Evolutionary conservation across 1,284 basidiomycete species (phyloP), one percentile per base, ranked within the genome.

Genomic region (Fomitopsis pinicola): DNA sequence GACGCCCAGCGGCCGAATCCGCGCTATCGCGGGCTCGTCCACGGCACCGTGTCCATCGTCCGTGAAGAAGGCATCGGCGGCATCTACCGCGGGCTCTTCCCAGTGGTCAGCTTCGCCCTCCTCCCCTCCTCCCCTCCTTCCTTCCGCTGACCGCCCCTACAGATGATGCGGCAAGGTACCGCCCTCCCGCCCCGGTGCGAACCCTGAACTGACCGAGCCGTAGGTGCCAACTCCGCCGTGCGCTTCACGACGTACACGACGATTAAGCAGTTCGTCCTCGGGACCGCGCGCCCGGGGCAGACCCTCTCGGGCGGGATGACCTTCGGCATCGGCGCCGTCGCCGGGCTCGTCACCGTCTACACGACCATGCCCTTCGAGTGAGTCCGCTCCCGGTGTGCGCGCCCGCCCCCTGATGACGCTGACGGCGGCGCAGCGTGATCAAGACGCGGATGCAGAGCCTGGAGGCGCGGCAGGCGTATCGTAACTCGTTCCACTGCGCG

Each of bases 371-470:
- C 95, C 5, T 81, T 97, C 19, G 95, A 97, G 93, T 94, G 65
- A 68, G 91, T 82, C 17, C 42, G 26, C 28, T 30, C 19, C 60
- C 44, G 55, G 58, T 45, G 7, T 17, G 40, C 8, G 19, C 30
- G 19, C 2, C 38, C 38, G n/a, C n/a, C 54, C 54, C 26, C 35
- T n/a, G 53, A 17, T 53, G 35, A 30, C 28, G 5, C 4, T n/a
- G 10, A n/a, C 15, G n/a, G 26, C 38, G 28, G 22, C 48, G 40
- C 68, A 97, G 94, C 71, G 95, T 98, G 19, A 87, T 98, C 77
- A 98, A 98, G 78, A 98, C 97, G 12, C 86, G 97, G 46, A 98
- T 99, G 97, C 97, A 99, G 74, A 90, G 93, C 1, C 82, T 98
- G 35, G 84, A 88, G 66, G 97, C 95, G 2, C 82, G 86, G 19